Conservation (phyloP, 2,329 filamentous ascomycete species). For the Microsporum canis region DNA sequence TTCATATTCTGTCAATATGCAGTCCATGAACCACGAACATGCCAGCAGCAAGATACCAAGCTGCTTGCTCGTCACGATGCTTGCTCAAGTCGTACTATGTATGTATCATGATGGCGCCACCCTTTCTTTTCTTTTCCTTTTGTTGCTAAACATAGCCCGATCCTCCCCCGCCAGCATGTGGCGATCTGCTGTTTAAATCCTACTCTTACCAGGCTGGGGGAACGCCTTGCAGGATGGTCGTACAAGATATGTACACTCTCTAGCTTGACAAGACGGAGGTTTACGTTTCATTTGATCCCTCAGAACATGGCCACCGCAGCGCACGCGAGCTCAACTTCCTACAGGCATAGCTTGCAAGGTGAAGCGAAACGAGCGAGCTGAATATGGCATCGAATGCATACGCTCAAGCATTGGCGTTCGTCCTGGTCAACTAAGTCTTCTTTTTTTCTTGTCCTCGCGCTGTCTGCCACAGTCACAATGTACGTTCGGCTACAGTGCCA, state of each 20-base stretch:
- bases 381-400: neutral
- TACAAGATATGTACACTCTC: neutral
- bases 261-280: neutral
- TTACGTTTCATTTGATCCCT: neutral
- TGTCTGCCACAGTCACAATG: neutral
- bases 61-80: neutral
- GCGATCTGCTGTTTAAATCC: neutral
- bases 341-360: neutral
- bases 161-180: neutral
- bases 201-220: neutral
- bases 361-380: neutral
- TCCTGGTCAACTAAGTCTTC: neutral
- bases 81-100: neutral
- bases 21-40: neutral
- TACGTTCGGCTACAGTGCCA: neutral
- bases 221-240: neutral
- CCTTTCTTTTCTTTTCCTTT: neutral
- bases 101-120: neutral
- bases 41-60: neutral
- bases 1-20: neutral
- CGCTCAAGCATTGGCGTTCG: neutral
- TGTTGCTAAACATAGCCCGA: constrained; percentile 3
- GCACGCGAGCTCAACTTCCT: neutral
- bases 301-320: neutral
- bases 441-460: neutral